Evolutionary conservation across 1,284 basidiomycete species (phyloP).

Genomic region (Sanghuangporus sanghuang): DNA sequence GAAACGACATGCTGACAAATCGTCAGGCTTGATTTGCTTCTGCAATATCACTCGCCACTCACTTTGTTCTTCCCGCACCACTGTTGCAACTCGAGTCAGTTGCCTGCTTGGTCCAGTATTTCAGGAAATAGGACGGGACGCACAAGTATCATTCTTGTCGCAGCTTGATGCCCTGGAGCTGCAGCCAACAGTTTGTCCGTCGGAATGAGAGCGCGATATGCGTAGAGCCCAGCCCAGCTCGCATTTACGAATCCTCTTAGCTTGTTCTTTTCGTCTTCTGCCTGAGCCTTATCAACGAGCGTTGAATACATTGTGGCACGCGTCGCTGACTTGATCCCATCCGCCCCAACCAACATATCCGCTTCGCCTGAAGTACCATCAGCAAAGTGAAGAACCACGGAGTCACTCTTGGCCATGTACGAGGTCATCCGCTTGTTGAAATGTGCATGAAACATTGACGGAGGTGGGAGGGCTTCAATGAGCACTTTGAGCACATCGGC

Average conservation of each 20-base stretch:
- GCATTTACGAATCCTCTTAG: constrained; percentile 28
- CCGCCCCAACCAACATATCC: constrained; percentile 39
- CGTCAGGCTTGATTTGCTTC: constrained; percentile 21
- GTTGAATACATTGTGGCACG: constrained; percentile 31
- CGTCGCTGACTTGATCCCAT: constrained; percentile 38
- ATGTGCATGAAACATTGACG: constrained; percentile 27
- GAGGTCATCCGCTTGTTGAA: constrained; percentile 28
- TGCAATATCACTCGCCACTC: constrained; percentile 20
- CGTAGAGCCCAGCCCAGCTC: constrained; percentile 37
- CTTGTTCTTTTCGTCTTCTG: neutral
- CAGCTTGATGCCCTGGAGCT: constrained; percentile 32
- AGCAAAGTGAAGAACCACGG: constrained; percentile 30
- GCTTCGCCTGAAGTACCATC: constrained; percentile 33
- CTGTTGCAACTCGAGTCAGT: constrained; percentile 21
- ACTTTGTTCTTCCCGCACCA: constrained; percentile 42
- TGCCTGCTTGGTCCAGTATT: too few relatives aligned
- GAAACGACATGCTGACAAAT: constrained; percentile 28
- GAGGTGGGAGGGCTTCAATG: constrained; percentile 25
- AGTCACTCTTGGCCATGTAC: constrained; percentile 20
- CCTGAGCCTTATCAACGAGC: constrained; percentile 18
- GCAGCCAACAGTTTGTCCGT: constrained; percentile 29
- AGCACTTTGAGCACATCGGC: constrained; percentile 31
- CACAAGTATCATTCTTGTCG: constrained; percentile 18
- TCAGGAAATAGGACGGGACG: neutral
- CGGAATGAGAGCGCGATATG: constrained; percentile 35